These are phyloP conservation scores for Boletus tomentosulus DNA, from an alignment of 768 basidiomycete genomes.

Conservation along the genomic window DNA sequence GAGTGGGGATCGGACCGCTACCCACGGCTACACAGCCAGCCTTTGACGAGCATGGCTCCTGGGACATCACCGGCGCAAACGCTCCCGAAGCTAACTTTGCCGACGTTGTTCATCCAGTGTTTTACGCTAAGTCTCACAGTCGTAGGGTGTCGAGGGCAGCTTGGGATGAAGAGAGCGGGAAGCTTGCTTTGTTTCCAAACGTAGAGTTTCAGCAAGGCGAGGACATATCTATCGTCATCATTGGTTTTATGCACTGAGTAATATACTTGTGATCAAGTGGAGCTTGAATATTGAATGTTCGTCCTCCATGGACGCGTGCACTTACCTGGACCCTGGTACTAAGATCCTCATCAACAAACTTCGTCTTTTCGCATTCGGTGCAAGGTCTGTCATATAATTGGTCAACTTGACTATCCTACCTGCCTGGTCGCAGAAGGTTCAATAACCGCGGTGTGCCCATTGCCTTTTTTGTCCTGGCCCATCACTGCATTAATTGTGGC, in stretches of 20 bases:
- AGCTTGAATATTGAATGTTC: no score
- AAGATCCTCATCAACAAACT: no score
- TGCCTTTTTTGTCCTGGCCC: background rate
- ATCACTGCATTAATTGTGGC: background rate
- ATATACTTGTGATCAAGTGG: background rate
- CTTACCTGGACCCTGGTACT: background rate
- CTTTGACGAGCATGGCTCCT: slow-evolving; percentile 3
- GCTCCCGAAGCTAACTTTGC: slow-evolving; percentile 1
- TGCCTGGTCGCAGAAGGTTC: no score
- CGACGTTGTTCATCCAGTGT: background rate
- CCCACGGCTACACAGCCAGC: slow-evolving; percentile 3
- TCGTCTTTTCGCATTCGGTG: no score
- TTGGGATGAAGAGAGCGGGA: slow-evolving; percentile 16
- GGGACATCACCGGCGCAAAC: slow-evolving; percentile 4
- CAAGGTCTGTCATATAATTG: no score
- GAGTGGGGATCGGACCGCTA: slow-evolving; percentile 2
- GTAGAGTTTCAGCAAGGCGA: background rate
- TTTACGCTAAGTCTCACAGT: background rate
- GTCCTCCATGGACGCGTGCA: background rate
- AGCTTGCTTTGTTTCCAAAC: slow-evolving; percentile 6
- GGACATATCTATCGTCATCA: background rate
- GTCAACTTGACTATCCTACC: no score
- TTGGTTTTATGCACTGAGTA: background rate
- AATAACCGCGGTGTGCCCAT: background rate
- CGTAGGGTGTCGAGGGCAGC: slow-evolving; percentile 3